These are phyloP conservation scores for Talaromyces albobiverticillius DNA, from an alignment of 2,329 filamentous ascomycete species.

Conservation along the genomic window DNA sequence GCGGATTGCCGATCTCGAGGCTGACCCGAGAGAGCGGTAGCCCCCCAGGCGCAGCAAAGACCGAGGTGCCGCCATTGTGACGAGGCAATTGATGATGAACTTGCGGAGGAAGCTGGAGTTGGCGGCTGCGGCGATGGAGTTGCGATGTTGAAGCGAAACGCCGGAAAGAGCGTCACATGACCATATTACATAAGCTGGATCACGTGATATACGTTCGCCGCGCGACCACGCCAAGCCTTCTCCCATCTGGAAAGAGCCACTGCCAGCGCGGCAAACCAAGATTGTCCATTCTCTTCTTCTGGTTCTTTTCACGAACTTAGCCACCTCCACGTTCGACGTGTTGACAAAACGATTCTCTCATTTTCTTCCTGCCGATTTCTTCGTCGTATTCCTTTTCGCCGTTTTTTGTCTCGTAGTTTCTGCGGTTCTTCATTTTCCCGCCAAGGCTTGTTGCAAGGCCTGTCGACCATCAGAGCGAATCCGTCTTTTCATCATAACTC, in stretches of 20 bases:
- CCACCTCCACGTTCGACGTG: slow-evolving; percentile 1
- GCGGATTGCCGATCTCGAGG: slow-evolving; percentile 31
- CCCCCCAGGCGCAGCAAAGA: slow-evolving; percentile 43
- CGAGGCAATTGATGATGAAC: slow-evolving; percentile 11
- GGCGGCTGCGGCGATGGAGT: not conserved
- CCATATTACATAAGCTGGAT: not conserved
- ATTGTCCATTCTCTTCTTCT: slow-evolving; percentile 19
- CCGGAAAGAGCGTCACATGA: slow-evolving; percentile 12
- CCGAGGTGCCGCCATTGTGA: slow-evolving; percentile 45
- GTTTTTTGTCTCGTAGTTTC: slow-evolving; percentile 1
- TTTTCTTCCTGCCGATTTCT: slow-evolving; percentile 3
- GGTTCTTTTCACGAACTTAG: slow-evolving; percentile 15
- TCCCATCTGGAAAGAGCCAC: slow-evolving; percentile 15
- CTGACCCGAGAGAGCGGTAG: slow-evolving; percentile 37
- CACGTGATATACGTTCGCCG: slow-evolving; percentile 9
- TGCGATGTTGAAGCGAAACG: slow-evolving; percentile 12
- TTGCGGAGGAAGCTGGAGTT: slow-evolving; percentile 7
- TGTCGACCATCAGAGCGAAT: not conserved
- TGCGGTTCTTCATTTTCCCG: slow-evolving; percentile 1
- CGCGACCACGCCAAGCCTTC: slow-evolving; percentile 3
- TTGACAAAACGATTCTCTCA: not conserved
- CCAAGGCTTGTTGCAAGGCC: slow-evolving; percentile 1
- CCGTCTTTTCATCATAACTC: slow-evolving; percentile 14
- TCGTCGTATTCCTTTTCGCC: slow-evolving; percentile 5
- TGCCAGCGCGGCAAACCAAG: slow-evolving; percentile 18